phyloP scores from a whole-genome alignment of 148 eudicot genomes.

The Selenicereus undatus region DNA sequence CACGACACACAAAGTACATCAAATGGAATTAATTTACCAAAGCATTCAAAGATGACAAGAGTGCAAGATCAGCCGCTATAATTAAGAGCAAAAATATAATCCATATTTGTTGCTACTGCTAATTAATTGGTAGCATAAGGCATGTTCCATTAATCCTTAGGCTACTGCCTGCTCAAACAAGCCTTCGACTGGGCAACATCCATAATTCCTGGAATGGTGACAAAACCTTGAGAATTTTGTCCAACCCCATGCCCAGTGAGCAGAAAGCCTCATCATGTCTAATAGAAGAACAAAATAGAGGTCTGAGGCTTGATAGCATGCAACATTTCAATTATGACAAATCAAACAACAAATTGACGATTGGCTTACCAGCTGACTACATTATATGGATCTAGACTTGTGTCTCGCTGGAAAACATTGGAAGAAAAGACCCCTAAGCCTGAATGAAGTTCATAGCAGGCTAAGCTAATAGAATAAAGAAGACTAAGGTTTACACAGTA shows the following conservation, averaged over 20 bases:
- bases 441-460: not conserved
- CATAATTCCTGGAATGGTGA: not conserved
- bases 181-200: too few relatives aligned
- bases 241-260: not conserved
- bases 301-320: not conserved
- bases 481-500: not conserved
- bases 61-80: too few relatives aligned
- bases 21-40: not conserved
- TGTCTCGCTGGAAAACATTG: not conserved
- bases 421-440: not conserved
- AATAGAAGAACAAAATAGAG: not conserved
- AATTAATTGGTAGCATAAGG: not conserved
- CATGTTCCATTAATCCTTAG: not conserved
- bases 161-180: too few relatives aligned
- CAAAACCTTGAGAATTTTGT: not conserved
- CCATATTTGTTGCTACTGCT: not conserved
- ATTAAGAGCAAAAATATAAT: not conserved
- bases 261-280: not conserved
- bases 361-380: not conserved
- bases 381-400: not conserved
- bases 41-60: not conserved
- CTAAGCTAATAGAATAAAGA: not conserved
- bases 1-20: not conserved
- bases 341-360: not conserved
- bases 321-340: not conserved